Evolutionary conservation across 1,284 basidiomycete genomes (phyloP), one percentile per base, ranked within the genome.

Genomic region (Trametes polyzona): DNA sequence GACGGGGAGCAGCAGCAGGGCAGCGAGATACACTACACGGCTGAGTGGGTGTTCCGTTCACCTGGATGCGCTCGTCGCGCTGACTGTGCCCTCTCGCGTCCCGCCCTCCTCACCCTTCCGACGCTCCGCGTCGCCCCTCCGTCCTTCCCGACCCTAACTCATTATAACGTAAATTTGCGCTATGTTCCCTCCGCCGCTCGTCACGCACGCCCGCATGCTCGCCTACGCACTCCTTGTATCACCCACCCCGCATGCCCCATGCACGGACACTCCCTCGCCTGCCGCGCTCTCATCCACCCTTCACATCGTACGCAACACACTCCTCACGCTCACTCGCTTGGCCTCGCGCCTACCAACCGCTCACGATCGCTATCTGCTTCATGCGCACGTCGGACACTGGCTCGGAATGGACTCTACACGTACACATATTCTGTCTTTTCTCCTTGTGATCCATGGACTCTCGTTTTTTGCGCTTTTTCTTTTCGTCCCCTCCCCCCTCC

Each of bases 371-470:
- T 55, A 39, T 35, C 52, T 53, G 52, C 52, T 43, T 48, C 52
- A 54, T 36, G 52, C 51, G 50, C 55, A 57, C 39, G 49, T 55
- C 55, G 55, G 59, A 61, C 59, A 44, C 52, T 58, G 59, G 52
- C 59, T 55, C 26, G 59, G 59, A 61, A 61, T 41, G 59, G 59
- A 61, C 59, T 57, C 41, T 19, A 16, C 12, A 36, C 47, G 29
- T 27, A 24, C 12, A 36, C 47, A 42, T 27, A 24, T n/a, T 42
- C 43, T 32, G 24, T 47, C 48, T 29, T 55, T 36, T 51, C 39
- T 50, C 27, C 4, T 36, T 19, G 14, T 12, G 23, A 27, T 9
- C 24, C 19, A 19, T 23, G 47, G 23, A 37, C 41, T 21, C 32
- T 19, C 46, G 33, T 29, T 47, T 26, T 12, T 36, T 29, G 23